phyloP scores from a whole-genome alignment of 257 asterid genomes.

The Plantago ovata region DNA sequence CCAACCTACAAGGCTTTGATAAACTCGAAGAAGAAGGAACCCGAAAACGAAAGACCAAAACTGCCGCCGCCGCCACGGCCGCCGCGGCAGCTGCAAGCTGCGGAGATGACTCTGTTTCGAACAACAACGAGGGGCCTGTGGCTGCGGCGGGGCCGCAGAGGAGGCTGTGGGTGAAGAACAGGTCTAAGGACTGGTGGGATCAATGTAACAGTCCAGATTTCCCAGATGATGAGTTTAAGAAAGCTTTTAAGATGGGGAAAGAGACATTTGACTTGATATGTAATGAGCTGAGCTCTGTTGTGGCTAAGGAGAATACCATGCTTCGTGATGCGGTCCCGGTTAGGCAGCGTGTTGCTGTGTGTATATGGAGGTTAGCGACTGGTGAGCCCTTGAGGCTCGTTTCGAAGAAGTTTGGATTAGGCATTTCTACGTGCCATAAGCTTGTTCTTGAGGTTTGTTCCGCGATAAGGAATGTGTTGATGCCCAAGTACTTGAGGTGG shows the following conservation, averaged over 20 bases:
- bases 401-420: conserved; percentile 83
- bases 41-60: conserved; percentile 43
- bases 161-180: conserved; percentile 84
- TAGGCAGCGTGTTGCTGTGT: conserved; percentile 83
- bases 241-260: conserved; percentile 91
- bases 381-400: conserved; percentile 93
- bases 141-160: conserved; percentile 46
- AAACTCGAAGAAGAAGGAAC: conserved; percentile 41
- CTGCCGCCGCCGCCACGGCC: conserved; percentile 15
- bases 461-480: conserved; percentile 71
- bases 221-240: conserved; percentile 79
- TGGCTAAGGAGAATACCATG: conserved; percentile 88
- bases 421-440: conserved; percentile 91
- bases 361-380: conserved; percentile 96
- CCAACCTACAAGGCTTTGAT: conserved; percentile 39
- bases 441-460: conserved; percentile 89
- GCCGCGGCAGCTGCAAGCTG: conserved; percentile 18
- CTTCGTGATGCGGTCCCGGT: conserved; percentile 92
- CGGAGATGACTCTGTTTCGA: conserved; percentile 21
- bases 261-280: conserved; percentile 81
- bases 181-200: conserved; percentile 98
- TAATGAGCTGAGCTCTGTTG: conserved; percentile 60
- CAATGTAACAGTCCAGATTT: conserved; percentile 86
- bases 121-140: conserved; percentile 1
- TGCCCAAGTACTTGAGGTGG: conserved; percentile 89